Conservation (phyloP, 2,329 filamentous ascomycete species). For the Xylaria sp. region DNA sequence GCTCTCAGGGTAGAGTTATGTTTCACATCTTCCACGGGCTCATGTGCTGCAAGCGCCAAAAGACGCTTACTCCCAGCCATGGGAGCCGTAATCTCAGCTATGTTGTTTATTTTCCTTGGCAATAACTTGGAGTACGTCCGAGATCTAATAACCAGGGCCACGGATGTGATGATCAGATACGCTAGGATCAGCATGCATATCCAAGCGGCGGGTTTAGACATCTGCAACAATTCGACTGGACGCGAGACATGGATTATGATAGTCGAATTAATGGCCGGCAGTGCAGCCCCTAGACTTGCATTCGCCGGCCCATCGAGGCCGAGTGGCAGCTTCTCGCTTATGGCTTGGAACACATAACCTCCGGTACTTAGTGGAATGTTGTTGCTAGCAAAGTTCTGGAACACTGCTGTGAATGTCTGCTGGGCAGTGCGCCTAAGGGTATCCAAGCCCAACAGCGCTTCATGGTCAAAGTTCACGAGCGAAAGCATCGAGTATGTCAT, state of each 20-base stretch:
- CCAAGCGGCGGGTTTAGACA: constrained; percentile 20
- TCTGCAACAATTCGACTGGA: constrained; percentile 15
- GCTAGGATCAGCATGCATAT: constrained; percentile 17
- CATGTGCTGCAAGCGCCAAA: constrained; percentile 4
- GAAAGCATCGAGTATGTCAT: constrained; percentile 25
- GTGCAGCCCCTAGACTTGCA: background rate
- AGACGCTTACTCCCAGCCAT: constrained; percentile 18
- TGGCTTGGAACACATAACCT: constrained; percentile 12
- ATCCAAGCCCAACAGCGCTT: constrained; percentile 6
- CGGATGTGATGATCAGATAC: constrained; percentile 16
- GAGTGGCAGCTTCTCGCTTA: constrained; percentile 2
- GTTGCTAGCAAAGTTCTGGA: constrained; percentile 17
- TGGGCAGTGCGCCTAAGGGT: constrained; percentile 12
- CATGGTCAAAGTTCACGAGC: constrained; percentile 14
- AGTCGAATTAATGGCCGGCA: background rate
- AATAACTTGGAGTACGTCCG: constrained; percentile 11
- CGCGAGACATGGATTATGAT: constrained; percentile 9
- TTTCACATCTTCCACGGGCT: constrained; percentile 1
- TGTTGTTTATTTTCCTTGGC: constrained; percentile 4
- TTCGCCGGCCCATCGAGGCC: no score
- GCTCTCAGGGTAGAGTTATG: constrained; percentile 1
- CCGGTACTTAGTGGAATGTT: constrained; percentile 9
- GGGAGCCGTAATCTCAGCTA: constrained; percentile 15
- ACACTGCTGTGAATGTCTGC: constrained; percentile 18
- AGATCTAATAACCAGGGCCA: constrained; percentile 5